Evolutionary conservation across 495 filamentous ascomycete genomes (phyloP), one percentile per base, ranked within the genome.

Genomic region (Talaromyces liani): DNA sequence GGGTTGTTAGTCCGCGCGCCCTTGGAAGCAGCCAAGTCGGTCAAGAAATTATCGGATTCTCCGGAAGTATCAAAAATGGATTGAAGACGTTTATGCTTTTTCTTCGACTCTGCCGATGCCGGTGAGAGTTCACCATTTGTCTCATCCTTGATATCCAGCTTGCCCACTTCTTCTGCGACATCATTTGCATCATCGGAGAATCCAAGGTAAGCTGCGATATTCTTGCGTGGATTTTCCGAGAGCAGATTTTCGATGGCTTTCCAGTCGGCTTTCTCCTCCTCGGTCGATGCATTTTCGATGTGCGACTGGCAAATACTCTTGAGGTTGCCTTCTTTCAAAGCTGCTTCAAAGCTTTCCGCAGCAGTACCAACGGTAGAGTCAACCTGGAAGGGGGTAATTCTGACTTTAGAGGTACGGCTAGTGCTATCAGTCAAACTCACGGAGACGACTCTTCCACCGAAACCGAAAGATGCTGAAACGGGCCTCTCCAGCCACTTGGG

Each of bases 241-340:
- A 92, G 87, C 71, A 98, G 75, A n/a, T 91, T 90, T 73, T 93
- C 86, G 64, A 99, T 88, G 29, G 97, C 91, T 73, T 88, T 87
- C 94, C 94, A 99, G 72, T 98, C 93, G 14, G 88, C 88, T 80
- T 91, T 97, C 71, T 97, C 94, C 65, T 93, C 90, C 2, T 97
- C 93, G 6, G 84, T 90, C 64, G 82, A 85, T 18, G 93, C 89
- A 58, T 84, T 75, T 9, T 83, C 74, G 49, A 90, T 86, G 64
- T 91, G 88, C n/a, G 84, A 82, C 69, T 94, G 87, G 71, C 92
- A 97, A 61, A 99, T 90, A 63, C 77, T 82, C 5, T 79, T 80
- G 16, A 97, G 79, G 71, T 97, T 88, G 29, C 89, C 91, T 64
- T 83, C 84, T 69, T 88, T 85, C 62, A 97, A 74, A 1, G 91